These are phyloP conservation scores for Metschnikowia baotianmanensis DNA, from an alignment of 805 yeast species.

Conservation along the genomic window DNA sequence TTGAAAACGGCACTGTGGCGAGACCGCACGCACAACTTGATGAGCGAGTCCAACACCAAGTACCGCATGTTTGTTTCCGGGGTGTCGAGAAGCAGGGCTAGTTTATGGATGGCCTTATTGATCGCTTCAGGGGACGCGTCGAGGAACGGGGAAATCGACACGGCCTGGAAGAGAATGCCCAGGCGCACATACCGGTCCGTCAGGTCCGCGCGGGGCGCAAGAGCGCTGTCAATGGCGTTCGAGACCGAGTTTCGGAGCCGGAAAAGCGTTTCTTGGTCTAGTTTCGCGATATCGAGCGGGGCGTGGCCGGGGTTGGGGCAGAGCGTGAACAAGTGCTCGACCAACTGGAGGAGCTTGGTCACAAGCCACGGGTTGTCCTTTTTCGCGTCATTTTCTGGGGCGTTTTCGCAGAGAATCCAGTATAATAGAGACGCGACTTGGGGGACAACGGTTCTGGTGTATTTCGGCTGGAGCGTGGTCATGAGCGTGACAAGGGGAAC, in stretches of 20 bases:
- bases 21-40: slow-evolving; percentile 53
- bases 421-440: slow-evolving; percentile 55
- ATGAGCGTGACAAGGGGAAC: slow-evolving; percentile 63
- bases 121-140: slow-evolving; percentile 69
- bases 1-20: slow-evolving; percentile 33
- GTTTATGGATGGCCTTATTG: slow-evolving; percentile 57
- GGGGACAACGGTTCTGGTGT: slow-evolving; percentile 52
- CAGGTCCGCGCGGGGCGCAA: slow-evolving; percentile 45
- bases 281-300: slow-evolving; percentile 8
- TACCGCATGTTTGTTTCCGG: slow-evolving; percentile 79
- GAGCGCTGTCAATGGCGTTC: slow-evolving; percentile 50
- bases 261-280: slow-evolving; percentile 45
- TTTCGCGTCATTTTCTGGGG: too few species aligned
- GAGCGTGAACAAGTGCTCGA: slow-evolving; percentile 49
- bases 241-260: slow-evolving; percentile 54
- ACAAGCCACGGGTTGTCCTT: slow-evolving; percentile 95
- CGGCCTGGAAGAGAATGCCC: slow-evolving; percentile 75
- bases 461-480: slow-evolving; percentile 52
- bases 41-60: slow-evolving; percentile 68
- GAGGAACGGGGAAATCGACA: slow-evolving; percentile 72
- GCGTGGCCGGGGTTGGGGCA: slow-evolving; percentile 21
- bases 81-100: slow-evolving; percentile 58
- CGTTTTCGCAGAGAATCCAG: slow-evolving; percentile 52
- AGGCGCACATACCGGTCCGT: slow-evolving; percentile 70
- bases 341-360: slow-evolving; percentile 60